Evolutionary conservation across 805 yeast species (phyloP).

Genomic region (Starmera dryadoides): DNA sequence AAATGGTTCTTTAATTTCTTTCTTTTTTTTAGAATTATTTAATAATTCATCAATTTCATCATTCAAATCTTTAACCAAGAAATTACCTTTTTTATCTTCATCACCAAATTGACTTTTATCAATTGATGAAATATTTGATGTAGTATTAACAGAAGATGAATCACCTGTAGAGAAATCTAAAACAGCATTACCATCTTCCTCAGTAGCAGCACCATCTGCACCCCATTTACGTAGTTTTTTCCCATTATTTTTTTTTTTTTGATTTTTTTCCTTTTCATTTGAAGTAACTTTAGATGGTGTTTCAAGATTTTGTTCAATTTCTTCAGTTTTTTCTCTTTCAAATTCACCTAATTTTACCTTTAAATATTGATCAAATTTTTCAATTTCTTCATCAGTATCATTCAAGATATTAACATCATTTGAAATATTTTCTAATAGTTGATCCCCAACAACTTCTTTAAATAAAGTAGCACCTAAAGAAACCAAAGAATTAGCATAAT

Average conservation of each 20-base stretch:
- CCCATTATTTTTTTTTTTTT: constrained; percentile 12
- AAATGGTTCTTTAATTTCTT: constrained; percentile 34
- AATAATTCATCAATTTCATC: constrained; percentile 40
- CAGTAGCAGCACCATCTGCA: constrained; percentile 50
- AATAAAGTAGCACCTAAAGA: constrained; percentile 21
- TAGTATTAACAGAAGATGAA: constrained; percentile 12
- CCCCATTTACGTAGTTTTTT: constrained; percentile 60
- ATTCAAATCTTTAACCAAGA: constrained; percentile 56
- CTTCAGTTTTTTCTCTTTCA: constrained; percentile 5
- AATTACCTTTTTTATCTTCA: constrained; percentile 45
- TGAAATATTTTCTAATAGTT: constrained; percentile 17
- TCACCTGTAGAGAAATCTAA: constrained; percentile 47
- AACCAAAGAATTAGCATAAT: constrained; percentile 28
- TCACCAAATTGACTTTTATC: constrained; percentile 32
- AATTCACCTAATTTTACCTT: constrained; percentile 26
- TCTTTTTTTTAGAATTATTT: constrained; percentile 16
- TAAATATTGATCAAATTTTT: constrained; percentile 31
- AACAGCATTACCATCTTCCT: constrained; percentile 31
- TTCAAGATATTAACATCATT: constrained; percentile 21
- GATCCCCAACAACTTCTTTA: constrained; percentile 24
- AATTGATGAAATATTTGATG: constrained; percentile 12
- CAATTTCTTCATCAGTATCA: constrained; percentile 25
- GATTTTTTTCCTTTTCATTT: constrained; percentile 8
- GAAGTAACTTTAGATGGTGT: constrained; percentile 7
- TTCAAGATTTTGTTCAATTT: constrained; percentile 6